Percentiles rank a stretch among this genome's conserved stretches.
phyloP scores from a whole-genome alignment of 129 eudicot species.

The Lactuca saligna region DNA sequence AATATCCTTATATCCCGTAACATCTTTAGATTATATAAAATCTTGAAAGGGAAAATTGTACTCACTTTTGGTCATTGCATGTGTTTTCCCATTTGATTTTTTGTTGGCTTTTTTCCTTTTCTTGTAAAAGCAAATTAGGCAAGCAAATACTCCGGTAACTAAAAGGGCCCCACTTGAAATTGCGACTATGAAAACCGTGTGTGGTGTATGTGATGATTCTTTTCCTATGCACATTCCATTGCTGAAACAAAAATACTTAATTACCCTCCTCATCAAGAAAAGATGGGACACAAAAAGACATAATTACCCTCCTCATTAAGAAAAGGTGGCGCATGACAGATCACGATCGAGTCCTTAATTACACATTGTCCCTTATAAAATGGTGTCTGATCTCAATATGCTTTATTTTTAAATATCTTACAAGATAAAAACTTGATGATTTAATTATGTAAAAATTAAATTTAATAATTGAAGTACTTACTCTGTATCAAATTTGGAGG shows the following conservation, averaged over 20 bases:
- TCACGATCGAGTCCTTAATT: no score
- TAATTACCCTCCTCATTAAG: no score
- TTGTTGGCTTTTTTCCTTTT: slow-evolving; percentile 30
- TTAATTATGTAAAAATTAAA: not conserved
- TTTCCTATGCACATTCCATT: slow-evolving; percentile 46
- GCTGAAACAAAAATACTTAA: slow-evolving; percentile 37
- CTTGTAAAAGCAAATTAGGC: slow-evolving; percentile 47
- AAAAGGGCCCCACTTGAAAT: slow-evolving; percentile 46
- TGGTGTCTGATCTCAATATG: no score
- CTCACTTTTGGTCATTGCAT: slow-evolving; percentile 69
- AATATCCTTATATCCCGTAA: not conserved
- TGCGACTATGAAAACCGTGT: slow-evolving; percentile 43
- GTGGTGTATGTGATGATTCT: slow-evolving; percentile 38
- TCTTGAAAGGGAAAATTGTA: not conserved
- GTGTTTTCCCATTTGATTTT: slow-evolving; percentile 37
- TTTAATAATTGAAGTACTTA: slow-evolving; percentile 36
- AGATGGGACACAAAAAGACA: no score
- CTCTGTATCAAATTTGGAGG: slow-evolving; percentile 65
- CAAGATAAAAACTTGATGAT: no score
- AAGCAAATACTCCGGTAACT: slow-evolving; percentile 34
- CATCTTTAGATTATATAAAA: slow-evolving; percentile 1
- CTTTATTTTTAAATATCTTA: no score
- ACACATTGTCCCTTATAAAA: no score
- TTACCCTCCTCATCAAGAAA: no score
- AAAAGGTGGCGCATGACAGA: no score